Base-by-base conservation (phyloP, 768 basidiomycete species). In the Boletales sp. region DNA sequence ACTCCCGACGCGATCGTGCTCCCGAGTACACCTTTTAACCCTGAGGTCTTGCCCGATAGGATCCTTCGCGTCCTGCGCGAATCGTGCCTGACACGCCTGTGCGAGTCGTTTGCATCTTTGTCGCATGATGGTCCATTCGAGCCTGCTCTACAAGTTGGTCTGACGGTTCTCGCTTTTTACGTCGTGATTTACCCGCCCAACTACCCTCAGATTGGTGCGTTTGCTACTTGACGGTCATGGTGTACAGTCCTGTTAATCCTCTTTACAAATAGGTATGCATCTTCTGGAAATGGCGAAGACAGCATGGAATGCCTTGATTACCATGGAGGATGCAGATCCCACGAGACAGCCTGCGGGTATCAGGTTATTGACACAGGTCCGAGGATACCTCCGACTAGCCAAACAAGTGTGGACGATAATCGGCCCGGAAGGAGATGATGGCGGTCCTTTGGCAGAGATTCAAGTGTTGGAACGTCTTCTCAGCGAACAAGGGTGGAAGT, bases 131-230 rank as follows among this genome's bases (percentile, higher is more conserved):
- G 82, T 1, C 68, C 72, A 5, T 81, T 79, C 56, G 66, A 69
- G 11, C 52, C 65, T 13, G 87, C 88, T 0, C 59, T 84, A 18
- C 60, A 73, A 30, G 65, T 70, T 11, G 88, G 90, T 13, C 58
- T 74, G 34, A 76, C 78, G 1, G 68, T 90, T 13, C 69, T 89
- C 17, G 83, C 83, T 1, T 67, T 87, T 8, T 92, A 91, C 64
- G 59, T 77, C 11, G 60, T 86, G 45, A 72, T 90, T 40, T 92
- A 92, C 58, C 87, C 90, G 2, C 69, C 67, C 2, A 84, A 86
- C 59, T 90, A 89, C 64, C 90, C 89, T n/a, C 86, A 90, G 56
- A 87, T 84, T 21, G 90, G 90, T 87, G 47, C 55, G 77, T 64
- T 30, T 12, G 9, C 31, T 14, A 34, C 13, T 14, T 18, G 14